Base-by-base conservation (phyloP, 2,329 filamentous ascomycete genomes). In the Colletotrichum cuscutae region DNA sequence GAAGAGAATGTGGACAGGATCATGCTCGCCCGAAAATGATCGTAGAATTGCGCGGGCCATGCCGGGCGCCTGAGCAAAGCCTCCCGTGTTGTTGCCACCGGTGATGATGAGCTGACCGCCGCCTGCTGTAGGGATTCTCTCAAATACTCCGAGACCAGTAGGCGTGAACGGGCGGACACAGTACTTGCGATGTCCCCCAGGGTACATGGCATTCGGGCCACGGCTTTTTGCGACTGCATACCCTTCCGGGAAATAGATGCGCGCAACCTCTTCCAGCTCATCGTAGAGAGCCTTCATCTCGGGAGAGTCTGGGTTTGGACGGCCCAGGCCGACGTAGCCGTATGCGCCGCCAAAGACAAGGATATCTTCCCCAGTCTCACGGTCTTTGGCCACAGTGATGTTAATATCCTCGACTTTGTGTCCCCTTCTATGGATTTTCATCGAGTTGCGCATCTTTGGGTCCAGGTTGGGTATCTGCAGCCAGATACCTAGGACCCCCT, bases 321-420 rank as follows among this genome's bases (percentile, higher is more conserved):
- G 70, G 49, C 62, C 70, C 24, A 68, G 49, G 5, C 70, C 70
- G 15, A 68, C 65, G 57, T 68, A 72, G 24, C 70, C 70, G 65
- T 72, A 72, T 13, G 46, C 70, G 22, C 65, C 65, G 13, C 70
- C 70, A 28, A 72, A 64, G 64, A 72, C 62, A 8, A 72, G 59
- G 9, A 72, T 69, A 24, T 68, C 65, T 19, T 68, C 70, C 15
- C 65, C 70, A 8, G 65, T 72, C 28, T 68, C 57, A 30, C 37
- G 19, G 42, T 72, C 65, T 15, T 53, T 68, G 6, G 70, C 65
- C 9, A 68, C 70, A 4, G 70, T 72, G 42, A 72, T 52, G 37
- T 72, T 72, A 6, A 68, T 68, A 22, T 72, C 70, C 53, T 68
- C 70, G 7, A 68, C 65, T 8, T 61, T 53, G 42, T 72, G 70